Evolutionary conservation across 1,284 basidiomycete genomes (phyloP), one percentile per base, ranked within the genome.

Genomic region (Irpex sp.): DNA sequence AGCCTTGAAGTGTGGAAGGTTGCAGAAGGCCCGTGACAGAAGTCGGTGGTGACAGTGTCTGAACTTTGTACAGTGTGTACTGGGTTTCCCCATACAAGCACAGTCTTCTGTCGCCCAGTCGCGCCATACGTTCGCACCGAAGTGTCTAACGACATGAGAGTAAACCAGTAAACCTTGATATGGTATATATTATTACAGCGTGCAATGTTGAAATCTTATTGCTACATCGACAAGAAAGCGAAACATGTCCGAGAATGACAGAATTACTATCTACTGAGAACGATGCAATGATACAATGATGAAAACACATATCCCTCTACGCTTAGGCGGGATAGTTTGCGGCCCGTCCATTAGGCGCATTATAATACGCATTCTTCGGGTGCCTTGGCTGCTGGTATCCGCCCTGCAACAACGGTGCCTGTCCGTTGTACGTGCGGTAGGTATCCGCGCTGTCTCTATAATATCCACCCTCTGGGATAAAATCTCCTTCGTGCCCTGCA

Each of bases 401-500:
- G 39, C 57, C 19, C 47, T 58, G 59, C 59, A 55, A 35, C 15
- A 60, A 35, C 31, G 50, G 36, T 19, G 19, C 8, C 46, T 33
- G 50, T 46, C 59, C 21, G 26, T 56, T 33, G 26, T 26, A 56
- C 54, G 26, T 33, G 54, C 21, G 17, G 49, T 37, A 51, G 26
- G 47, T 57, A 11, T 51, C 55, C 5, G n/a, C 15, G 37, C 49
- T 51, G 1, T 9, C 33, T 8, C 46, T 33, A 26, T 26, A 11
- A 17, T 21, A 17, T 49, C 58, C 36, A 55, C 51, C 33, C 5
- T 60, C 17, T n/a, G 19, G 13, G 4, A 8, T 3, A 5, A 21
- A 19, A 33, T 62, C 46, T 35, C 63, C 63, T 31, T 61, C 61
- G 26, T 66, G 63, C 13, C 62, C 65, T 39, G 64, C 60, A 35